Conservation (phyloP, 2,329 filamentous ascomycete genomes). For the Epichloe brachyelytri region DNA sequence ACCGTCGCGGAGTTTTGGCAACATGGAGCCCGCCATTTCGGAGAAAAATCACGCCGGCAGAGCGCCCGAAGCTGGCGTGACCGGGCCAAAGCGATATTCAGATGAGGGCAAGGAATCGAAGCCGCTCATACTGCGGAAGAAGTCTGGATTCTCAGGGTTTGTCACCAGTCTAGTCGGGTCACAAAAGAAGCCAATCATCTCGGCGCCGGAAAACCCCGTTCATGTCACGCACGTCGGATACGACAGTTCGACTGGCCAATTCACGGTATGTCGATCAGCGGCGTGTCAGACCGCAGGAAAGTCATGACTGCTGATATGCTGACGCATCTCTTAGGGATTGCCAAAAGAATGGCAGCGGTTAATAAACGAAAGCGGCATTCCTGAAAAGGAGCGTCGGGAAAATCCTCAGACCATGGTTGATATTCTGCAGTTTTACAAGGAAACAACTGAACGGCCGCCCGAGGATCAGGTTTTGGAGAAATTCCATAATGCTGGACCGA, state of each 20-base stretch:
- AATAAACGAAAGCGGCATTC: slow-evolving; percentile 89
- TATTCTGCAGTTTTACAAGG: slow-evolving; percentile 94
- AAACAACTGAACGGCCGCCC: slow-evolving; percentile 66
- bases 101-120: slow-evolving; percentile 60
- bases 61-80: slow-evolving; percentile 29
- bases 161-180: slow-evolving; percentile 75
- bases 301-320: slow-evolving; percentile 2
- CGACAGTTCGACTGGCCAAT: slow-evolving; percentile 90
- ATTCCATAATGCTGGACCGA: slow-evolving; percentile 71
- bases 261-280: slow-evolving; percentile 49
- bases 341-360: slow-evolving; percentile 97
- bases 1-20: slow-evolving; percentile 44
- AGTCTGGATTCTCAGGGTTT: slow-evolving; percentile 78
- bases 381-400: slow-evolving; percentile 88
- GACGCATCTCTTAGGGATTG: slow-evolving; percentile 51
- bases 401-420: slow-evolving; percentile 93
- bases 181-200: slow-evolving; percentile 84
- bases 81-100: slow-evolving; percentile 58
- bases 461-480: slow-evolving; percentile 93
- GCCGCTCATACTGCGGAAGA: slow-evolving; percentile 56
- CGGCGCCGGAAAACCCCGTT: slow-evolving; percentile 93
- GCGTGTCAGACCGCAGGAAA: neutral
- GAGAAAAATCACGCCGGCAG: slow-evolving; percentile 22
- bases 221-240: slow-evolving; percentile 97
- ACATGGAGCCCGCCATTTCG: slow-evolving; percentile 25